A percentile compares a stretch with the other conserved stretches of the same genome.
These are phyloP conservation scores for Verticillium dahliae DNA, from an alignment of 2,329 filamentous ascomycete genomes.

Conservation along the genomic window DNA sequence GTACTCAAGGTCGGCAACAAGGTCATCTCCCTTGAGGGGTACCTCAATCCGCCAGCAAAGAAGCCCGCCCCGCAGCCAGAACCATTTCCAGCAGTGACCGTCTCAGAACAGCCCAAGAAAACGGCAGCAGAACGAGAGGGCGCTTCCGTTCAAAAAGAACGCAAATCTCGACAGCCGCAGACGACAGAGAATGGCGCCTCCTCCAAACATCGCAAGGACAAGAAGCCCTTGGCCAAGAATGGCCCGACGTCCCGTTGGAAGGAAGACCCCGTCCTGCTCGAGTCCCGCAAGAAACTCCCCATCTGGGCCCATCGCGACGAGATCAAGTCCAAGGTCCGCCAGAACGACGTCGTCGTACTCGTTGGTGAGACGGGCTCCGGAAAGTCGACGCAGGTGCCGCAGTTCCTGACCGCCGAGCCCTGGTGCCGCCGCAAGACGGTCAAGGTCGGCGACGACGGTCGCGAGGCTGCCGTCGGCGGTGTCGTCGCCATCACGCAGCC, in stretches of 20 bases:
- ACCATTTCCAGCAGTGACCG: not conserved
- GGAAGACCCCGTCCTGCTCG: slow-evolving; percentile 27
- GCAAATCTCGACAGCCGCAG: not conserved
- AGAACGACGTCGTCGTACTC: slow-evolving; percentile 71
- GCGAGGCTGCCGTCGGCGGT: slow-evolving; percentile 56
- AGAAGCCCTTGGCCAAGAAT: not conserved
- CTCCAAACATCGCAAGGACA: not conserved
- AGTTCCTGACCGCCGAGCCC: slow-evolving; percentile 71
- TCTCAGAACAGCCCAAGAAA: not conserved
- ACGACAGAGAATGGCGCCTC: not conserved
- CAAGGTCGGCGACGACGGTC: slow-evolving; percentile 28
- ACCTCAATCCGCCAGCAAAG: slow-evolving; percentile 30
- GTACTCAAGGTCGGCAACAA: slow-evolving; percentile 41
- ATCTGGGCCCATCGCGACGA: slow-evolving; percentile 70
- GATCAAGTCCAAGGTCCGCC: slow-evolving; percentile 58
- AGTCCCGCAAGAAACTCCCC: slow-evolving; percentile 62
- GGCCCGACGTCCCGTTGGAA: slow-evolving; percentile 5
- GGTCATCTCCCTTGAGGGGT: slow-evolving; percentile 41
- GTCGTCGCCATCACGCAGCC: slow-evolving; percentile 93
- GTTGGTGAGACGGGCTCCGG: slow-evolving; percentile 94
- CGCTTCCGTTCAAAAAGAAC: not conserved
- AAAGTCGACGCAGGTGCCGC: slow-evolving; percentile 94
- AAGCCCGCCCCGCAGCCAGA: slow-evolving; percentile 3
- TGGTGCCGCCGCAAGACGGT: slow-evolving; percentile 67
- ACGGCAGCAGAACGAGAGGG: not conserved